Base-by-base conservation (phyloP, 2,329 filamentous ascomycete genomes). In the Macrophomina phaseolina region DNA sequence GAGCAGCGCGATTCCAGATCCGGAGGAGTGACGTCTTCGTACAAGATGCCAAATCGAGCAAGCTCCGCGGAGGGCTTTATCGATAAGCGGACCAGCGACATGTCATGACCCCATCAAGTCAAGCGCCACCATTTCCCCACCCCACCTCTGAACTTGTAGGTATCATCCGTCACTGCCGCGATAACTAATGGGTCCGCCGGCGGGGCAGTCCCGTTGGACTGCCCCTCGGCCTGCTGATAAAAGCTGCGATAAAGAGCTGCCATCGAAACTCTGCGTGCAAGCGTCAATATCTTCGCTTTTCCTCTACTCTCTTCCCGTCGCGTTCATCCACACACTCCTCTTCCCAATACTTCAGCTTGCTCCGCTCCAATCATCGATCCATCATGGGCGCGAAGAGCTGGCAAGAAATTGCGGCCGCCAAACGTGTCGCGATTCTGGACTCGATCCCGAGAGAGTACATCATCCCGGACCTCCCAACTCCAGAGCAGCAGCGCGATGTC, bases 401-500 rank as follows among this genome's bases (percentile, higher is more conserved):
- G 65, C 56, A 67, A 55, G 56, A 62, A 23, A 46, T n/a, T 14
- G 65, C 65, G 9, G 30, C 36, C 4, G 65, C 48, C 11, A 67
- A 67, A 55, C 65, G 65, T 32, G 65, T 30, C 36, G 46, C 65
- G 4, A 67, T 67, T 46, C 38, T 60, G 2, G 65, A 46, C 38
- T 51, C 49, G 23, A 63, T 67, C n/a, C 65, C 65, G 3, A 53
- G 36, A 4, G 65, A 62, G 16, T 64, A 63, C 46, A 52, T 65
- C 51, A 62, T 62, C 56, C 11, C 38, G 14, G 38, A 67, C 36
- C 30, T 64, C 7, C 65, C 65, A 16, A 36, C 49, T 9, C 56
- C 65, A 1, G 58, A 62, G 30, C 55, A 67, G 65, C 65, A 67
- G 49, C 65, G 46, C 14, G 71, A 67, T 30, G 81, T 88, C 8